A percentile compares a stretch with the other conserved stretches of the same genome.
Conservation (phyloP, 2,329 filamentous ascomycete genomes). For the Pseudogymnoascus sp. region DNA sequence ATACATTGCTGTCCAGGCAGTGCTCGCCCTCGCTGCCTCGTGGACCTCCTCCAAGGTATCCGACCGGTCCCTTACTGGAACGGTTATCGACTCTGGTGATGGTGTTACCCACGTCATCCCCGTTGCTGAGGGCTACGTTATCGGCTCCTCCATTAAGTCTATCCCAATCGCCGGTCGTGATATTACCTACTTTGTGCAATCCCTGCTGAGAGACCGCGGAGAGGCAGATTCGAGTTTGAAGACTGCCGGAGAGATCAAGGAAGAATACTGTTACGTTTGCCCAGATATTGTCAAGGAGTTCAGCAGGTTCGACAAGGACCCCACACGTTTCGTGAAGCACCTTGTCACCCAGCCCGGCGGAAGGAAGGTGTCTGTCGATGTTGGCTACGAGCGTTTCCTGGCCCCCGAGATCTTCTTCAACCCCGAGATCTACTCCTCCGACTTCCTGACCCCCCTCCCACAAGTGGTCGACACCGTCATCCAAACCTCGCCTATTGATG, state of each 20-base stretch:
- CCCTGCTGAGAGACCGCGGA: slow-evolving; percentile 85
- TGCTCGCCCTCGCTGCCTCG: slow-evolving; percentile 89
- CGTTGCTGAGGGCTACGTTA: slow-evolving; percentile 96
- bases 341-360: slow-evolving; percentile 79
- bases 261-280: slow-evolving; percentile 97
- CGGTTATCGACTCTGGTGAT: slow-evolving; percentile 96
- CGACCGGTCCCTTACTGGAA: slow-evolving; percentile 90
- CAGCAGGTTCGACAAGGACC: slow-evolving; percentile 84
- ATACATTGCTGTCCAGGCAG: slow-evolving; percentile 97
- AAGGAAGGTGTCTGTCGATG: slow-evolving; percentile 75
- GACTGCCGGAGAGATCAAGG: slow-evolving; percentile 96
- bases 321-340: slow-evolving; percentile 84
- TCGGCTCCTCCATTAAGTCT: slow-evolving; percentile 97
- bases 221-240: slow-evolving; percentile 96
- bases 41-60: slow-evolving; percentile 99
- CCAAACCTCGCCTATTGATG: slow-evolving; percentile 94
- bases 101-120: slow-evolving; percentile 99
- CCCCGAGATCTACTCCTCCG: slow-evolving; percentile 97
- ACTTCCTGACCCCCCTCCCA: slow-evolving; percentile 92
- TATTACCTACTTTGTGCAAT: slow-evolving; percentile 98
- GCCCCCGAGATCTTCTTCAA: slow-evolving; percentile 99
- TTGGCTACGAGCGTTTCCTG: slow-evolving; percentile 95
- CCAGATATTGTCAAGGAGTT: slow-evolving; percentile 99
- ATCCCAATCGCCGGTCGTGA: slow-evolving; percentile 97
- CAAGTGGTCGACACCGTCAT: slow-evolving; percentile 94